phyloP scores from a whole-genome alignment of 1,284 basidiomycete genomes.

The Ganoderma boninense region DNA sequence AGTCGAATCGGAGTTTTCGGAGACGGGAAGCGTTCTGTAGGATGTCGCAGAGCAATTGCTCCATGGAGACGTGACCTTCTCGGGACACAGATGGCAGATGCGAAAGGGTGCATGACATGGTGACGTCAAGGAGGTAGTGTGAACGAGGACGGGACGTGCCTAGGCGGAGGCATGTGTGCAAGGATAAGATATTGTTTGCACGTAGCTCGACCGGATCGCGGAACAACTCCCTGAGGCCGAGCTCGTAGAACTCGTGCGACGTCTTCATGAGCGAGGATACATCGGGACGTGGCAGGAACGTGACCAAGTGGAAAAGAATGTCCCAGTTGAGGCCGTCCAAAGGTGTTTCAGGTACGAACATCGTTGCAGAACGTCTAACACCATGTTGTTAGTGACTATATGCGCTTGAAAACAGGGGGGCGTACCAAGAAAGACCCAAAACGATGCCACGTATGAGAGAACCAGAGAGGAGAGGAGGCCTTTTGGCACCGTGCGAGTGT shows the following conservation, averaged over 20 bases:
- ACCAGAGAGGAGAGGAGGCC: neutral
- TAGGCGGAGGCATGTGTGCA: slow-evolving; percentile 17
- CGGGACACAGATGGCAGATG: neutral
- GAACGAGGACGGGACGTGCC: slow-evolving; percentile 3
- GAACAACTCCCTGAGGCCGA: slow-evolving; percentile 17
- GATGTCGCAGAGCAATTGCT: slow-evolving; percentile 12
- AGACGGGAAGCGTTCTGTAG: slow-evolving; percentile 12
- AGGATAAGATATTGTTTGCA: slow-evolving; percentile 9
- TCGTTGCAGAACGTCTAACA: neutral
- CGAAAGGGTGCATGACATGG: slow-evolving; percentile 18
- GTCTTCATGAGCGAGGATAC: slow-evolving; percentile 22
- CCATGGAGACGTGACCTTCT: neutral
- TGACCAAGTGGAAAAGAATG: slow-evolving; percentile 20
- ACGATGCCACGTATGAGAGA: slow-evolving; percentile 4
- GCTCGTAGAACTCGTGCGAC: slow-evolving; percentile 14
- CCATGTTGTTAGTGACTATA: neutral
- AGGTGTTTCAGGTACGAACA: neutral
- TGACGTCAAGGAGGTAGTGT: slow-evolving; percentile 19
- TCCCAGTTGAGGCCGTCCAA: slow-evolving; percentile 22
- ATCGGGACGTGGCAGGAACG: slow-evolving; percentile 20
- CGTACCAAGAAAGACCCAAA: neutral
- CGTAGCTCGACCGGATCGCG: slow-evolving; percentile 15
- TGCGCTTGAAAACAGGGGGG: neutral
- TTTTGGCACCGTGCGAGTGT: neutral
- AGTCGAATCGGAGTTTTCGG: slow-evolving; percentile 16